Evolutionary conservation across 768 basidiomycete species (phyloP), one percentile per base, ranked within the genome.

Genomic region (Russula abietina): DNA sequence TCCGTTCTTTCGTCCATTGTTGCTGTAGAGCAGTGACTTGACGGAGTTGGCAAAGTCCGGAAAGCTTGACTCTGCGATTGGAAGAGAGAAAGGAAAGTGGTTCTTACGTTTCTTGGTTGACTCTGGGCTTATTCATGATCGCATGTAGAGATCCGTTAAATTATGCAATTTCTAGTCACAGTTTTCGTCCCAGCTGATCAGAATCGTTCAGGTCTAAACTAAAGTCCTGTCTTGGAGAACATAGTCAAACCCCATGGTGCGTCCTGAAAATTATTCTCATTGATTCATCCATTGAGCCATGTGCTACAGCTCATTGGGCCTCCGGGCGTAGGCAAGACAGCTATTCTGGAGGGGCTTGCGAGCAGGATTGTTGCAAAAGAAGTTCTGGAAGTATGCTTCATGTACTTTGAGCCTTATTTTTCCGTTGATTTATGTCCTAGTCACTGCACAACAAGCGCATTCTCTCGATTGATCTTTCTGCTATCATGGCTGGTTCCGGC

Each of bases 261-360:
- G 85, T 75, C 17, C 57, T 4, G 8, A 17, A 22, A 12, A 19
- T 30, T 14, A 60, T 32, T 17, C 11, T 38, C 14, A 8, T 7
- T 7, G 2, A 36, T 14, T 4, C 17, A 49, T 59, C 7, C 6
- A 26, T 19, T 61, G 14, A 46, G 38, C 10, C 9, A 5, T 17
- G n/a, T n/a, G n/a, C n/a, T n/a, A n/a, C n/a, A n/a, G n/a, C n/a
- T n/a, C n/a, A n/a, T n/a, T n/a, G n/a, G 91, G 7, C 86, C 90
- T 28, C 91, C 93, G 3, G 93, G 93, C 61, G 91, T 94, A 14
- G 93, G 93, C 0, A 97, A 97, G 75, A 96, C 93, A 0, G 92
- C 93, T 0, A 93, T 96, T 56, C 72, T 95, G 14, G 93, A 95
- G 75, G 93, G 93, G 2, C 80, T 97, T 17, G 93, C 93, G 0